Evolutionary conservation across 2,329 filamentous ascomycete genomes (phyloP), one percentile per base, ranked within the genome.

Genomic region (Fusarium lyarnte): DNA sequence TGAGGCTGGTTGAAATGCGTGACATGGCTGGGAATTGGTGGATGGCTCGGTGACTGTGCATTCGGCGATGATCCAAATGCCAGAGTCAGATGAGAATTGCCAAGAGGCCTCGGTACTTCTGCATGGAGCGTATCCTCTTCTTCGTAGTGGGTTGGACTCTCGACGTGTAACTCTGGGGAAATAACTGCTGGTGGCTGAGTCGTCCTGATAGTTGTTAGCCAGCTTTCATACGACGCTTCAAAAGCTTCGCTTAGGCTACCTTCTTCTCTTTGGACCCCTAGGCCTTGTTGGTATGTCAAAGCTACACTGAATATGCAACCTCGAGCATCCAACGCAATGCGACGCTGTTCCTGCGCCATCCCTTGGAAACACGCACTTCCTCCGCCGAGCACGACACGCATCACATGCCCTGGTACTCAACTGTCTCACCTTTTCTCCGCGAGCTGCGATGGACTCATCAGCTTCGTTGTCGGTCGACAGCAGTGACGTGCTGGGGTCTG

Each of bases 351-450:
- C 58, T 27, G 13, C 17, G 5, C 25, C 51, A 12, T 38, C 51
- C 6, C n/a, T 33, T 4, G 51, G 51, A 21, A 61, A 61, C 12
- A 61, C 41, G 33, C 58, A 61, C 33, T 61, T 61, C 33, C 58
- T 23, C 31, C 58, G 39, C 51, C 58, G 51, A n/a, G 58, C 58
- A 38, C 58, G 58, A 39, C 58, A 61, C 5, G 58, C 58, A 46
- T 61, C 58, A 16, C 58, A 61, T 14, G 58, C 58, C 13, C 51
- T 35, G 1, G 58, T 39, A 0, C 3, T 38, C 39, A 61, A 4
- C 0, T 45, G 58, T 0, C 58, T 58, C 2, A 3, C 2, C 8
- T 38, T 58, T n/a, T 57, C 58, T 29, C 55, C 6, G 13, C 43
- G 17, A 25, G 23, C 17, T 4, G 14, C 19, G 1, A 33, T 8